A percentile compares a stretch with the other conserved stretches of the same genome.
Evolutionary conservation across 2,329 filamentous ascomycete species (phyloP).

Genomic region (Laburnicola sp.): DNA sequence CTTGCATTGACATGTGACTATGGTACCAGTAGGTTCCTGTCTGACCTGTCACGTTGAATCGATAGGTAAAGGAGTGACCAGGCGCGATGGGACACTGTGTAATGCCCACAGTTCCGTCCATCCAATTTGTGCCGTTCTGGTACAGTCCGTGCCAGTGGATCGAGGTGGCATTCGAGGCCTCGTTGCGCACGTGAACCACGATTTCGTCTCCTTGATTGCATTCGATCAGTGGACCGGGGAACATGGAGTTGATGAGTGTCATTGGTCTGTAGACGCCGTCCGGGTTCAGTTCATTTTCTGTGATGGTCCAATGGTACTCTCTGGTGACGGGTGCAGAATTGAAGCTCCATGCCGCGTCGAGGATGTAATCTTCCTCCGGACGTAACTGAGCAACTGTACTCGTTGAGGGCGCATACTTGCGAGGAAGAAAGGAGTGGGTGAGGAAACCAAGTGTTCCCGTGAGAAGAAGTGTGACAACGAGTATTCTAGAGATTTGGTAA

Average conservation of each 20-base stretch:
- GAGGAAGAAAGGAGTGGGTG: constrained; percentile 16
- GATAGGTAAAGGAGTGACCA: constrained; percentile 41
- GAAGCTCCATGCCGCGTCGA: constrained; percentile 62
- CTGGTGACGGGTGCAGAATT: constrained; percentile 54
- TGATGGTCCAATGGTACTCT: constrained; percentile 64
- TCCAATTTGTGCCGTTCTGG: constrained; percentile 49
- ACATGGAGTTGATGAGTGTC: constrained; percentile 48
- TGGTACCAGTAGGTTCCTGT: constrained; percentile 42
- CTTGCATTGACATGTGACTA: constrained; percentile 48
- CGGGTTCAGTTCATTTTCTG: constrained; percentile 61
- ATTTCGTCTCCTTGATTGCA: constrained; percentile 66
- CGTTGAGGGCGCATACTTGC: background rate
- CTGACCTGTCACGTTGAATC: constrained; percentile 42
- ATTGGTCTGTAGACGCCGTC: constrained; percentile 53
- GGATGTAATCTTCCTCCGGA: constrained; percentile 50
- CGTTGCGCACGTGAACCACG: constrained; percentile 62
- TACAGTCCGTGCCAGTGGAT: constrained; percentile 67
- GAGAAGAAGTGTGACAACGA: constrained; percentile 16
- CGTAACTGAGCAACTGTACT: constrained; percentile 17
- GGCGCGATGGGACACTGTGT: constrained; percentile 61
- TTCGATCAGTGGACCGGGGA: constrained; percentile 47
- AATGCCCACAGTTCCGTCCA: constrained; percentile 60
- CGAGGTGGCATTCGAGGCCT: constrained; percentile 60
- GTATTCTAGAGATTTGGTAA: background rate
- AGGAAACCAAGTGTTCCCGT: constrained; percentile 20